Base-by-base conservation (phyloP, 768 basidiomycete genomes). In the Aureoboletus auriporus region DNA sequence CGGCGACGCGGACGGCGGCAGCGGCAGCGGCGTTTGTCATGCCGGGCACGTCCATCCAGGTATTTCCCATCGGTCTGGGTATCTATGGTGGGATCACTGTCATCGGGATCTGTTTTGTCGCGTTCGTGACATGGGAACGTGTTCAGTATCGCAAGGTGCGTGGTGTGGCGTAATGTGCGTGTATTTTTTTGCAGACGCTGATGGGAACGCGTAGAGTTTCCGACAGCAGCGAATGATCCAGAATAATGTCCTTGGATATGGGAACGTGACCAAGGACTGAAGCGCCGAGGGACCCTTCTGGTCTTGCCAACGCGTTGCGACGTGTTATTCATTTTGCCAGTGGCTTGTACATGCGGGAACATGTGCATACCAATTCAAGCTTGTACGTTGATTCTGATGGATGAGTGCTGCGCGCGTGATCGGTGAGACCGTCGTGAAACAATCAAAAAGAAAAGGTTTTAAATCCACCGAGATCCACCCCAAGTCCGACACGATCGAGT, bases 71-170 rank as follows among this genome's bases (percentile, higher is more conserved):
- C 54, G 90, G 90, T 54, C 75, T 93, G 37, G 87, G 85, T 44
- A 77, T 93, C 9, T 92, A 88, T 61, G 88, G 84, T 39, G 90
- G 89, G 53, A 84, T 95, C 50, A 89, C 89, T 28, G 85, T 85
- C 8, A 84, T 93, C 57, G 86, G 86, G 14, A 65, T 95, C 56
- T 81, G 86, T 52, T 82, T 89, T 20, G 87, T 94, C 49, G 84
- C 79, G 43, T 71, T 91, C 65, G 90, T 93, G 54, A 91, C 89
- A 6, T 90, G 84, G 61, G 90, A 94, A 74, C 80, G 93, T 40
- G 82, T 89, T 23, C 87, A 85, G 68, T 90, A 90, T 63, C 84
- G 89, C 72, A 87, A 82, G 76, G 89, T 88, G 50, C 47, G 78
- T 48, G 23, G 5, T 27, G n/a, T n/a, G 11, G 11, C 4, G 31